A percentile compares a stretch with the other conserved stretches of the same genome.
phyloP scores from a whole-genome alignment of 2,329 filamentous ascomycete species.

The Chalara sp. region DNA sequence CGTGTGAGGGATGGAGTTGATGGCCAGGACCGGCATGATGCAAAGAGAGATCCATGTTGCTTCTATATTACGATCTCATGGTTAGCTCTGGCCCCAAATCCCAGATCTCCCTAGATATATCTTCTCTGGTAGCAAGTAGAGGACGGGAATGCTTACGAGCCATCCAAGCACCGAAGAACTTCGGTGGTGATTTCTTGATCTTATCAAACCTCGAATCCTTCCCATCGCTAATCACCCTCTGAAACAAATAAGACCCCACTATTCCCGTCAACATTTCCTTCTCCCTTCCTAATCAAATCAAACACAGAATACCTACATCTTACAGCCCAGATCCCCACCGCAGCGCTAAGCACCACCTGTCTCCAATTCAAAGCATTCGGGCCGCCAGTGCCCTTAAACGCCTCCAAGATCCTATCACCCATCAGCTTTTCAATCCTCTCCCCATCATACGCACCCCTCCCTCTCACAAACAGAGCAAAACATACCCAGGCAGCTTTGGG shows the following conservation, averaged over 20 bases:
- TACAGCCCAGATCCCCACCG: slow-evolving; percentile 55
- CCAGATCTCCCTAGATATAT: too few species aligned
- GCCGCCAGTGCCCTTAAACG: slow-evolving; percentile 33
- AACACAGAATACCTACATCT: slow-evolving; percentile 37
- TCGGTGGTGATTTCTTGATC: slow-evolving; percentile 43
- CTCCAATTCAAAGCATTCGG: slow-evolving; percentile 51
- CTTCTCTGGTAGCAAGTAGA: too few species aligned
- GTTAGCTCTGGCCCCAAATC: too few species aligned
- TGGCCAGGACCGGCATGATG: slow-evolving; percentile 55
- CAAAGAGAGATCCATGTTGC: slow-evolving; percentile 64
- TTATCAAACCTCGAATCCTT: slow-evolving; percentile 52
- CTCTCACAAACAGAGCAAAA: slow-evolving; percentile 19
- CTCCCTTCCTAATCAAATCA: not conserved
- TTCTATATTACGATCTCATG: slow-evolving; percentile 25
- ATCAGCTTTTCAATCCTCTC: too few species aligned
- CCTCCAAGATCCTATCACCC: too few species aligned
- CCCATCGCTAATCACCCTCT: slow-evolving; percentile 51
- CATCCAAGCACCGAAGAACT: slow-evolving; percentile 48
- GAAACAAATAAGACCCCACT: slow-evolving; percentile 53
- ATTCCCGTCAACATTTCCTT: slow-evolving; percentile 33
- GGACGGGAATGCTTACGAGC: slow-evolving; percentile 21
- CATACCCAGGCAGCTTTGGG: slow-evolving; percentile 38
- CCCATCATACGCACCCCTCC: too few species aligned
- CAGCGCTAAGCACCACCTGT: slow-evolving; percentile 45
- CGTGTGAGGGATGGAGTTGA: slow-evolving; percentile 53